These are phyloP conservation scores for Diaporthe humulicola DNA, from an alignment of 2,329 filamentous ascomycete species.

Conservation along the genomic window DNA sequence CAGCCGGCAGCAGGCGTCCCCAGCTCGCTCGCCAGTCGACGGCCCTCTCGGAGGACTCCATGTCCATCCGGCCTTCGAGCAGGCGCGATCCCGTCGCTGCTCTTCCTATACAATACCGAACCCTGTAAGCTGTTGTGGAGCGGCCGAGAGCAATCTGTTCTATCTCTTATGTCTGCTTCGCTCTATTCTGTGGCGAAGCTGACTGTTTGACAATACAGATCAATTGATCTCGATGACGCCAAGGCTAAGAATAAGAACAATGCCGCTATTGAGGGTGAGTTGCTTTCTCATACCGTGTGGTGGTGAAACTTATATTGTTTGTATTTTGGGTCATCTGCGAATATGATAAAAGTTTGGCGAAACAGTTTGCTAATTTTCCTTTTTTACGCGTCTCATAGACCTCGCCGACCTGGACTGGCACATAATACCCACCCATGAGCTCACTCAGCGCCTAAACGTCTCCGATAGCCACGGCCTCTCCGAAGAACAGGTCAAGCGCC, in stretches of 20 bases:
- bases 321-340: background rate
- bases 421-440: slow-evolving; percentile 67
- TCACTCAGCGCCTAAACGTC: slow-evolving; percentile 70
- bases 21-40: slow-evolving; percentile 31
- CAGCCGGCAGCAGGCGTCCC: background rate
- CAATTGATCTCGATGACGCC: slow-evolving; percentile 68
- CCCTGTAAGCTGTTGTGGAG: slow-evolving; percentile 55
- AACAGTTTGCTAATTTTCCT: slow-evolving; percentile 39
- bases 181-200: slow-evolving; percentile 28
- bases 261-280: slow-evolving; percentile 57
- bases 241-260: slow-evolving; percentile 62
- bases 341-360: background rate
- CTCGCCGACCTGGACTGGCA: slow-evolving; percentile 78
- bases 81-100: slow-evolving; percentile 53
- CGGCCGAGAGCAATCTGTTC: slow-evolving; percentile 19
- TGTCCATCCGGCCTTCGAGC: slow-evolving; percentile 23
- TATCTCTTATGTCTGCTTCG: slow-evolving; percentile 21
- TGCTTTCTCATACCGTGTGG: background rate
- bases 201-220: slow-evolving; percentile 48
- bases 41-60: slow-evolving; percentile 33
- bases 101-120: slow-evolving; percentile 68
- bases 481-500: slow-evolving; percentile 65
- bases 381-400: slow-evolving; percentile 54
- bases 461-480: slow-evolving; percentile 72
- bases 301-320: background rate